A percentile compares a stretch with the other conserved stretches of the same genome.
Evolutionary conservation across 192 early-diverging fungal species (phyloP).

Genomic region (Lobosporangium transversale): DNA sequence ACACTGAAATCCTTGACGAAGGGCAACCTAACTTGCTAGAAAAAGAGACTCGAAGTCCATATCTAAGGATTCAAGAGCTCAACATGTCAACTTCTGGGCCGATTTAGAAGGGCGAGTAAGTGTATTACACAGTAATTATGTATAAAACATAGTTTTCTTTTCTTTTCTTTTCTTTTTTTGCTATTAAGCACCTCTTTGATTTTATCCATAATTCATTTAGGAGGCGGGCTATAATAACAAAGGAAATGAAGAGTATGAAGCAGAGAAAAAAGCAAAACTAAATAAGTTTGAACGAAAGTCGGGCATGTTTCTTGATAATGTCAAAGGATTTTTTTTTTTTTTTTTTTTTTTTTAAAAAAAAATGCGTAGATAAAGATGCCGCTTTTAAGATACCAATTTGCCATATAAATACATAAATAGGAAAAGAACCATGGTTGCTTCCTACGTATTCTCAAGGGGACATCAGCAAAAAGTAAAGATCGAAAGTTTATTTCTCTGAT

Average conservation of each 20-base stretch:
- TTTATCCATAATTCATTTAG: no score
- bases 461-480: background rate
- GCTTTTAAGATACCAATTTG: no score
- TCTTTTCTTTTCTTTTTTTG: no score
- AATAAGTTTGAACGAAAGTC: background rate
- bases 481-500: no score
- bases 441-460: background rate
- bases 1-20: no score
- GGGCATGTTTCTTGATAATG: background rate
- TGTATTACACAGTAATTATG: no score
- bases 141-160: no score
- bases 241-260: background rate
- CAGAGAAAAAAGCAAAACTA: background rate
- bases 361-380: no score
- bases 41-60: no score
- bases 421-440: background rate
- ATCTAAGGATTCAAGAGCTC: slow-evolving; percentile 8
- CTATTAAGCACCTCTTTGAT: no score
- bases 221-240: no score
- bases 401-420: background rate
- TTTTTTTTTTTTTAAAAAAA: background rate
- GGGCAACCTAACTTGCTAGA: no score
- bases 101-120: slow-evolving; percentile 58
- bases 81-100: slow-evolving; percentile 71
- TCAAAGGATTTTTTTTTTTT: background rate